A percentile compares a stretch with the other conserved stretches of the same genome.
Evolutionary conservation across 2,329 filamentous ascomycete species (phyloP).

Genomic region (Neobulgaria alba): DNA sequence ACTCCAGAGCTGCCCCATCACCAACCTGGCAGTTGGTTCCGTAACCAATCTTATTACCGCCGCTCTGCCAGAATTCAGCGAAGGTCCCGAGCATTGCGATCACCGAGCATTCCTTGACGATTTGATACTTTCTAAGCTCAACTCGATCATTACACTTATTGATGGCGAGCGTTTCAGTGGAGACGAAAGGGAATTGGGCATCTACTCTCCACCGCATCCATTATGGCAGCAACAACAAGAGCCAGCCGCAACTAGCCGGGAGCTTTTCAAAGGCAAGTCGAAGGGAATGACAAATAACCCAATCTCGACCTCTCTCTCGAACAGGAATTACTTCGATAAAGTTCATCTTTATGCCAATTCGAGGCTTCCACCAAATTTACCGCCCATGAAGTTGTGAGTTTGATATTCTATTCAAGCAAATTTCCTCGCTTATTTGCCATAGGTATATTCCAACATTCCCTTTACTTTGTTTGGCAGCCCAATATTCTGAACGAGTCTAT

Average conservation of each 20-base stretch:
- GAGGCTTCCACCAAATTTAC: conserved; percentile 57
- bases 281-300: conserved; percentile 30
- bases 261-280: conserved; percentile 24
- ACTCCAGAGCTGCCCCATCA: conserved; percentile 10
- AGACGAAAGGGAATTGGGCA: conserved; percentile 44
- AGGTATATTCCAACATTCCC: conserved; percentile 69
- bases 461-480: conserved; percentile 68
- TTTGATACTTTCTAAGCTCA: conserved; percentile 52
- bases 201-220: conserved; percentile 14
- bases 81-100: conserved; percentile 36
- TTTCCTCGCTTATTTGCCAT: conserved; percentile 3
- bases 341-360: conserved; percentile 74
- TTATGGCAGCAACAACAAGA: conserved; percentile 20
- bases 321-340: conserved; percentile 61
- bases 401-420: background rate
- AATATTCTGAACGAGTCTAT: conserved; percentile 71
- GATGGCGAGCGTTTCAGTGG: conserved; percentile 51
- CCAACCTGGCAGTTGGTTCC: conserved; percentile 19
- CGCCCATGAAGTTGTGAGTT: conserved; percentile 56
- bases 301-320: conserved; percentile 32
- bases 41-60: conserved; percentile 29
- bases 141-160: conserved; percentile 63
- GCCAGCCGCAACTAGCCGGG: conserved; percentile 9
- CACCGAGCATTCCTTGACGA: conserved; percentile 45
- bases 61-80: conserved; percentile 30